These are phyloP conservation scores for Tetrahymena thermophila DNA, from an alignment of 73 alveolate genomes.

Conservation along the genomic window DNA sequence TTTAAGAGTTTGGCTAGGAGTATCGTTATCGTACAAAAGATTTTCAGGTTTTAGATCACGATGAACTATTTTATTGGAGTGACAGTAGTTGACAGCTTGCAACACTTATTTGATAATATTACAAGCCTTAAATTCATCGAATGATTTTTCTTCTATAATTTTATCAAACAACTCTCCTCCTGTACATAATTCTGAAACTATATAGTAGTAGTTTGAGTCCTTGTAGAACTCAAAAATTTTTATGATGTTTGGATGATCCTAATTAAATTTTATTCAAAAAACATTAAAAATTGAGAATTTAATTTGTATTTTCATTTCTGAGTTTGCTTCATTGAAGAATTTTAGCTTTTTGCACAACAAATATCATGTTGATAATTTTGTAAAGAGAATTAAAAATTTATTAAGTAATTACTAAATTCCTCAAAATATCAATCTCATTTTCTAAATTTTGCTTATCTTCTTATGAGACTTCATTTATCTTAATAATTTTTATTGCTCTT, in stretches of 20 bases:
- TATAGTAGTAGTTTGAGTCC: slow-evolving; percentile 15
- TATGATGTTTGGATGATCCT: slow-evolving; percentile 43
- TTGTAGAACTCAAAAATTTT: slow-evolving; percentile 18
- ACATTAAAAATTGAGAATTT: neutral
- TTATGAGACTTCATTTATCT: neutral
- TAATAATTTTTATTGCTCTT: slow-evolving; percentile 25
- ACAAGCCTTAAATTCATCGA: slow-evolving; percentile 10
- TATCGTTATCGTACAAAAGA: slow-evolving; percentile 15
- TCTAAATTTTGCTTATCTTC: slow-evolving; percentile 17
- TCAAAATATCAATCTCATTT: slow-evolving; percentile 9
- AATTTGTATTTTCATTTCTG: too few relatives aligned
- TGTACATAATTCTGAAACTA: slow-evolving; percentile 32
- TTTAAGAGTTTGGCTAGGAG: slow-evolving; percentile 5
- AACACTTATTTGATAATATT: slow-evolving; percentile 13
- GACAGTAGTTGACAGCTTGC: slow-evolving; percentile 36
- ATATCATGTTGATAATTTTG: too few relatives aligned
- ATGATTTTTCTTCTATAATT: slow-evolving; percentile 3
- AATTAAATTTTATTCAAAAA: neutral
- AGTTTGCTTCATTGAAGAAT: too few relatives aligned
- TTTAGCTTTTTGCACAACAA: too few relatives aligned
- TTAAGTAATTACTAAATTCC: neutral
- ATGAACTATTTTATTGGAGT: slow-evolving; percentile 29
- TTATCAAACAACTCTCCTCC: slow-evolving; percentile 42
- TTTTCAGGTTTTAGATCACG: slow-evolving; percentile 44
- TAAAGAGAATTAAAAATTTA: too few relatives aligned